Evolutionary conservation across 2,329 filamentous ascomycete species (phyloP).

Genomic region (Xylariaceae sp.): DNA sequence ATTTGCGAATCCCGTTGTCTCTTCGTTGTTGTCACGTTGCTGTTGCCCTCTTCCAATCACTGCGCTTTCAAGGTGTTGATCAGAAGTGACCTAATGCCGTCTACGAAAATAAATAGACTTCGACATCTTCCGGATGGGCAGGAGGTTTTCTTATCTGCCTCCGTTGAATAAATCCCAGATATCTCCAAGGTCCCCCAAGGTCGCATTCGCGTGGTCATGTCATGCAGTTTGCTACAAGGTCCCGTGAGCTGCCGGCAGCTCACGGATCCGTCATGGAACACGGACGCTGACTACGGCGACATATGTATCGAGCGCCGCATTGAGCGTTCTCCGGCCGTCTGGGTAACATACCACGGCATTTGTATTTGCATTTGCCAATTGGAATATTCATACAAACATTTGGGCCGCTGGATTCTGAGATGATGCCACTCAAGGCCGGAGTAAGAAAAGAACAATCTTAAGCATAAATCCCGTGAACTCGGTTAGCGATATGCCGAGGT

Average conservation of each 20-base stretch:
- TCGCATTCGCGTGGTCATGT: conserved; percentile 14
- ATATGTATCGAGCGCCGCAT: background rate
- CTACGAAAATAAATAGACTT: conserved; percentile 21
- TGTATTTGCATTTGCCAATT: conserved; percentile 7
- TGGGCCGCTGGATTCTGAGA: background rate
- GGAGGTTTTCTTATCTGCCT: conserved; percentile 1
- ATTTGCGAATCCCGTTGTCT: conserved; percentile 19
- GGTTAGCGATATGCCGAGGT: background rate
- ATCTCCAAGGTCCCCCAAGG: background rate
- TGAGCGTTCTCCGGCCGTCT: background rate
- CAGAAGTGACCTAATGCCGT: conserved; percentile 10
- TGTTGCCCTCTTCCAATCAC: conserved; percentile 22
- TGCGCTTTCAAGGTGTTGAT: background rate
- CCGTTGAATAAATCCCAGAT: conserved; percentile 1
- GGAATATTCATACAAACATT: background rate
- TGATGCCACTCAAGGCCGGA: background rate
- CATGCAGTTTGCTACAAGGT: conserved; percentile 12
- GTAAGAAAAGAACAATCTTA: background rate
- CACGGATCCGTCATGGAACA: conserved; percentile 14
- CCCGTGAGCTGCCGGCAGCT: conserved; percentile 14
- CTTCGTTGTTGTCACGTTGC: conserved; percentile 22
- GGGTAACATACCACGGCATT: conserved; percentile 5
- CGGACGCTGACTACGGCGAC: background rate
- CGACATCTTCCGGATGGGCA: conserved; percentile 25
- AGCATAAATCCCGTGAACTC: no score